A percentile compares a stretch with the other conserved stretches of the same genome.
Evolutionary conservation across 257 asterid species (phyloP).

Genomic region (Capsicum baccatum): DNA sequence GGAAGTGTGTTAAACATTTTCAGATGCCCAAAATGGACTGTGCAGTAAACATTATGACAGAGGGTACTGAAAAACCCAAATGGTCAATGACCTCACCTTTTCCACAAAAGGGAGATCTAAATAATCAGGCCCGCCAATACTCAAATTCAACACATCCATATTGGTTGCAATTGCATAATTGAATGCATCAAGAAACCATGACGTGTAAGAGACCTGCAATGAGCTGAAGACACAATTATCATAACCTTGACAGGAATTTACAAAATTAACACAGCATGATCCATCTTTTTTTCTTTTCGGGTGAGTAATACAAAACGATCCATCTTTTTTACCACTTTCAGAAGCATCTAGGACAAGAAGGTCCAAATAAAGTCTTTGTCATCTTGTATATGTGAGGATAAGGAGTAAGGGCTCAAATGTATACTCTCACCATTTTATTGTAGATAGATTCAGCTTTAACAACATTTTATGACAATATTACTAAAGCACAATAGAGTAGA

Average conservation of each 20-base stretch:
- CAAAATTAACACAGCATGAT: constrained; percentile 18
- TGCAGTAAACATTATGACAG: constrained; percentile 15
- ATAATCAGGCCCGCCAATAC: constrained; percentile 99
- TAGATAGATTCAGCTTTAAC: neutral
- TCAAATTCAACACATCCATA: constrained; percentile 97
- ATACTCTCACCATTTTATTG: neutral
- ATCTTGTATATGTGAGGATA: constrained; percentile 3
- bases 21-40: neutral
- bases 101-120: constrained; percentile 93
- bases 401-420: neutral
- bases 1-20: neutral
- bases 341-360: neutral
- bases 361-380: neutral
- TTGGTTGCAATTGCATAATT: constrained; percentile 93
- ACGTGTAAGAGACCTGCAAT: constrained; percentile 98
- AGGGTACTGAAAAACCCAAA: neutral
- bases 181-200: constrained; percentile 99
- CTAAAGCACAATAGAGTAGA: neutral
- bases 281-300: neutral
- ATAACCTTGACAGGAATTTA: constrained; percentile 49
- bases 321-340: constrained; percentile 5
- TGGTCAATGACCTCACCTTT: constrained; percentile 55
- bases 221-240: constrained; percentile 90
- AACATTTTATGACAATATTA: neutral
- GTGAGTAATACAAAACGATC: neutral